These are phyloP conservation scores for Septoria petroselini DNA, from an alignment of 2,329 filamentous ascomycete species.

Conservation along the genomic window DNA sequence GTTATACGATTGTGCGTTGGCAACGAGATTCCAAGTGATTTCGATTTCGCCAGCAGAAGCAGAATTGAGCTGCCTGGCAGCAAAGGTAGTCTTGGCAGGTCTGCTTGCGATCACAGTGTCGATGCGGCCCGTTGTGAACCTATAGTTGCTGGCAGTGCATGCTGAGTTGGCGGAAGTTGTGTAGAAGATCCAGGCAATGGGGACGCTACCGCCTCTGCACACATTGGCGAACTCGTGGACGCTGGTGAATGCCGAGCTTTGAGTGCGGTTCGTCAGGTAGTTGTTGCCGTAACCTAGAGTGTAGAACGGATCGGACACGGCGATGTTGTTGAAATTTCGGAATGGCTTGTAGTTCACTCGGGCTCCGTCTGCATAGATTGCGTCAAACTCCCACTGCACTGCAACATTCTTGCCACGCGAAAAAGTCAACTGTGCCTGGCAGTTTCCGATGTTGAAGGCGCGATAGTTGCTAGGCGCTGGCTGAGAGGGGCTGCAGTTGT, in stretches of 20 bases:
- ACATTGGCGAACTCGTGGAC: constrained; percentile 4
- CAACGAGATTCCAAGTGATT: neutral
- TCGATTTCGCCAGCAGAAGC: neutral
- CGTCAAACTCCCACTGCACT: constrained; percentile 2
- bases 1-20: constrained; percentile 1
- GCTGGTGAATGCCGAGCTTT: constrained; percentile 3
- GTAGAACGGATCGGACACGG: constrained; percentile 7
- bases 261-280: constrained; percentile 4
- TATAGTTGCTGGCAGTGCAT: neutral
- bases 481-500: neutral
- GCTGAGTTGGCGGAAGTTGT: neutral
- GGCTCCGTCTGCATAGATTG: constrained; percentile 6
- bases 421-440: constrained; percentile 5
- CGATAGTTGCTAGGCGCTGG: constrained; percentile 6
- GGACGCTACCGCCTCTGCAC: neutral
- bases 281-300: constrained; percentile 8
- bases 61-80: neutral
- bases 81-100: neutral
- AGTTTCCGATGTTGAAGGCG: constrained; percentile 9
- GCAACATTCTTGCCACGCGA: constrained; percentile 4
- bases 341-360: constrained; percentile 2
- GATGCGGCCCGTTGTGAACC: constrained; percentile 1
- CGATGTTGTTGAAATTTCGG: constrained; percentile 6
- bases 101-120: neutral
- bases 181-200: constrained; percentile 5